Base-by-base conservation (phyloP, 2,329 filamentous ascomycete genomes). In the Colletotrichum trifolii region DNA sequence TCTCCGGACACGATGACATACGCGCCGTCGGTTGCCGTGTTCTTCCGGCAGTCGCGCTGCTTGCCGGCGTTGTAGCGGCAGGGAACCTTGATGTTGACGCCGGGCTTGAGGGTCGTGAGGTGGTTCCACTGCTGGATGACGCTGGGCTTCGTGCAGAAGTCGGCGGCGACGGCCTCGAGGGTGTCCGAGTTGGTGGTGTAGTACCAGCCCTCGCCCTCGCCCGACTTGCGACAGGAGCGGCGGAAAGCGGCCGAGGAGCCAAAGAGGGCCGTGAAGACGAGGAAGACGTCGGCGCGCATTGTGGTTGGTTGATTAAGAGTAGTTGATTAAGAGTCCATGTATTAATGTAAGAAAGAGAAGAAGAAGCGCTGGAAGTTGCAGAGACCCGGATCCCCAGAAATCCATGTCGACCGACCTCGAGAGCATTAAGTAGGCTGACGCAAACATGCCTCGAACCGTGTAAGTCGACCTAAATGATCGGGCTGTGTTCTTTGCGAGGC, bases 51-150 rank as follows among this genome's bases (percentile, higher is more conserved):
- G 50, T 54, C 35, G 50, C 50, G 50, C 48, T 50, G 35, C 9
- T 13, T 13, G 35, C 35, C 38, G 6, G 33, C 48, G 25, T 36
- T 33, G 25, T 34, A 33, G 46, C 35, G 50, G 50, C 50, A 54
- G 11, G 50, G 50, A 38, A 54, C 50, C 50, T 54, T 54, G n/a
- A 54, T 13, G 50, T 54, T 54, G 17, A 39, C 12, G 50, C 50
- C 50, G 36, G 50, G 35, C 15, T 25, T 54, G 35, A 54, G n/a
- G 35, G 1, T 11, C 10, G 17, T 17, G 36, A 54, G 10, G 50
- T 54, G 39, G 13, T 54, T 54, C 50, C 50, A 54, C 50, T 1
- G 1, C 38, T 33, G 25, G 12, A 54, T 39, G 50, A 54, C 50
- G 5, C 3, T 11, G 15, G 50, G 50, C 10, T 8, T 15, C 6